phyloP scores from a whole-genome alignment of 208 protist species.

The Acanthamoeba triangularis region DNA sequence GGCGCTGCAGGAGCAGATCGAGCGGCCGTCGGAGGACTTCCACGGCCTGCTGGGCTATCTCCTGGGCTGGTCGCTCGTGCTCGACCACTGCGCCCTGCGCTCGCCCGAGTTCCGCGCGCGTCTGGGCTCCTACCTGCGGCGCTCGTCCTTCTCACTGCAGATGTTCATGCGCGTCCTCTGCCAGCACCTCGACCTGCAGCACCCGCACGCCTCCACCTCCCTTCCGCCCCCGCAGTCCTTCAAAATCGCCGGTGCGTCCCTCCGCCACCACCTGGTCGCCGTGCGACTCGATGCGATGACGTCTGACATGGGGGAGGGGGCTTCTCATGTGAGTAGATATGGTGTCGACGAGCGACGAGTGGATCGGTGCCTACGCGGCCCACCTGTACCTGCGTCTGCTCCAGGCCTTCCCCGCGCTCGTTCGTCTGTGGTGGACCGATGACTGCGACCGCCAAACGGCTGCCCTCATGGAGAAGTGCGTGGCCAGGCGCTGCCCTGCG shows the following conservation, averaged over 20 bases:
- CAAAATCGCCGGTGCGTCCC: slow-evolving; percentile 39
- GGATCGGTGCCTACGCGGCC: slow-evolving; percentile 37
- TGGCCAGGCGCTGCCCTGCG: not conserved
- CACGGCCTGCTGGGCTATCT: slow-evolving; percentile 72
- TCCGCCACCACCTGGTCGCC: not conserved
- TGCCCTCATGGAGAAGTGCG: slow-evolving; percentile 66
- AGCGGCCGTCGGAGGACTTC: slow-evolving; percentile 34
- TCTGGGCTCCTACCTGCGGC: slow-evolving; percentile 54
- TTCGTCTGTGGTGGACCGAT: slow-evolving; percentile 74
- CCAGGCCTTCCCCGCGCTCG: slow-evolving; percentile 62
- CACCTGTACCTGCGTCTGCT: slow-evolving; percentile 73
- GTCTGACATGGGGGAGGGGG: not conserved
- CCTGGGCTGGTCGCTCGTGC: slow-evolving; percentile 72
- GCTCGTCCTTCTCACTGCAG: slow-evolving; percentile 5
- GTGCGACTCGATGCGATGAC: not conserved
- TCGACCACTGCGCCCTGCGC: slow-evolving; percentile 62
- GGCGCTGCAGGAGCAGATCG: slow-evolving; percentile 34
- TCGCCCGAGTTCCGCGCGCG: slow-evolving; percentile 56
- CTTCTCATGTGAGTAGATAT: slow-evolving; percentile 19
- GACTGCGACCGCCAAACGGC: slow-evolving; percentile 69
- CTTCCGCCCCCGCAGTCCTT: slow-evolving; percentile 44
- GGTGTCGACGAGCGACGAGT: slow-evolving; percentile 66
- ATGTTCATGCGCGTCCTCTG: slow-evolving; percentile 47
- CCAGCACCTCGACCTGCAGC: slow-evolving; percentile 71
- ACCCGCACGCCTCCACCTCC: not conserved